Conservation (phyloP, 805 yeast species). For the Myxozyma melibiosi region DNA sequence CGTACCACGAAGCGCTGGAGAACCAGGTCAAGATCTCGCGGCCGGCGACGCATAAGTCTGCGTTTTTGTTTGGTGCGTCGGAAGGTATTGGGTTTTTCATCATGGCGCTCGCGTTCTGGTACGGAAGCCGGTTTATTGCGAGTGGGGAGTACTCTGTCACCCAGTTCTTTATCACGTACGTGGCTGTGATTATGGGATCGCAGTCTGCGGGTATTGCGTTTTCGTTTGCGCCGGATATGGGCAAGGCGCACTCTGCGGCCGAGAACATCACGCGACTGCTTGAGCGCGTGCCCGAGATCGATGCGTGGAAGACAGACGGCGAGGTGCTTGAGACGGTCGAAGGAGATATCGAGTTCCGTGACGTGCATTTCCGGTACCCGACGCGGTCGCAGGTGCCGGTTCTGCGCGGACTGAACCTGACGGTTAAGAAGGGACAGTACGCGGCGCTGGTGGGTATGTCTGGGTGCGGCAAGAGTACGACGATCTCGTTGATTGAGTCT, state of each 20-base stretch:
- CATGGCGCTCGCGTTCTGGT: constrained; percentile 49
- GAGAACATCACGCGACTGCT: constrained; percentile 42
- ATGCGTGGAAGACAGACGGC: constrained; percentile 37
- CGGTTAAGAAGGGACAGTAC: constrained; percentile 72
- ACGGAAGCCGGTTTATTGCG: constrained; percentile 45
- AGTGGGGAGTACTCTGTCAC: constrained; percentile 39
- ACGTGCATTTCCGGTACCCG: constrained; percentile 41
- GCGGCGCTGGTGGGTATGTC: constrained; percentile 91
- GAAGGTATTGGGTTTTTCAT: constrained; percentile 49
- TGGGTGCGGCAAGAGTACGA: constrained; percentile 52
- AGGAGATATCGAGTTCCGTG: constrained; percentile 60
- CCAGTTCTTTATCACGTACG: constrained; percentile 46
- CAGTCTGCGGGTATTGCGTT: constrained; percentile 48
- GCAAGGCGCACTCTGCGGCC: constrained; percentile 47
- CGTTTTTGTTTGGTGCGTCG: constrained; percentile 35
- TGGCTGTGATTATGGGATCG: constrained; percentile 46
- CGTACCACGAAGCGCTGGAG: constrained; percentile 36
- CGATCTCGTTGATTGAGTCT: constrained; percentile 57
- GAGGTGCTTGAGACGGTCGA: constrained; percentile 37
- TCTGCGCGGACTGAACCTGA: constrained; percentile 35
- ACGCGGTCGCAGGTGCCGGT: constrained; percentile 39
- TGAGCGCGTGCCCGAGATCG: constrained; percentile 43
- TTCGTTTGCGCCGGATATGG: constrained; percentile 49
- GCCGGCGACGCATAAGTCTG: constrained; percentile 16
- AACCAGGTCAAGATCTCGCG: constrained; percentile 20